These are phyloP conservation scores for Phylloporus arenicola DNA, from an alignment of 768 basidiomycete species.

Conservation along the genomic window DNA sequence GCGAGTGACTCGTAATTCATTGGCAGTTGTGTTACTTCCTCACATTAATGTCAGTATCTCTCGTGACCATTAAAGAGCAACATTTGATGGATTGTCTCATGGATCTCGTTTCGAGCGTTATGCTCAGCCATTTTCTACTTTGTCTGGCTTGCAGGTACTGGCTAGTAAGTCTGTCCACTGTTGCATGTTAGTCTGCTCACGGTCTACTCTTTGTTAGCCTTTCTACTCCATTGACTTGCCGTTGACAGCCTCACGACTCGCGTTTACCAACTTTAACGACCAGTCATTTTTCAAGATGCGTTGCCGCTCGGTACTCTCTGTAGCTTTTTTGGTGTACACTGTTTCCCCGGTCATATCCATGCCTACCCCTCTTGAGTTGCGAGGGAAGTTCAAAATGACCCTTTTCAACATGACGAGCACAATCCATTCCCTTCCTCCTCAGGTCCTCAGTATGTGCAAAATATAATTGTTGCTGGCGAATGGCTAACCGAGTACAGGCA, in stretches of 20 bases:
- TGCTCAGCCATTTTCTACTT: background rate
- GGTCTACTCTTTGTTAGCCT: conserved; percentile 2
- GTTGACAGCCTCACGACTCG: conserved; percentile 8
- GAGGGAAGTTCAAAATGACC: no score
- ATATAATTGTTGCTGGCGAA: background rate
- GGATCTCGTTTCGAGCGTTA: no score
- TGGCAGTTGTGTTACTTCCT: no score
- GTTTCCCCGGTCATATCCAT: conserved; percentile 5
- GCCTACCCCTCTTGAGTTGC: conserved; percentile 4
- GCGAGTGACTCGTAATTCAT: no score
- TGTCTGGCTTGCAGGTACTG: conserved; percentile 13
- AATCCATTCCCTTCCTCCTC: background rate
- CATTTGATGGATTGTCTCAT: no score
- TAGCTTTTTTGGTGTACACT: conserved; percentile 3
- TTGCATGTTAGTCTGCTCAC: background rate
- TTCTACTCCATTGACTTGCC: conserved; percentile 9
- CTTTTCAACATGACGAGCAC: background rate
- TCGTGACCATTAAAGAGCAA: no score
- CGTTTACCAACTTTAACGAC: no score
- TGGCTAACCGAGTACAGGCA: background rate
- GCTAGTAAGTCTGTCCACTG: conserved; percentile 11
- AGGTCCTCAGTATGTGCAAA: background rate
- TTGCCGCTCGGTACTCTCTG: conserved; percentile 2
- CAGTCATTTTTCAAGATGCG: conserved; percentile 1
- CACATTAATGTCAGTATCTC: no score